Evolutionary conservation across 2,329 filamentous ascomycete genomes (phyloP), one percentile per base, ranked within the genome.

Genomic region (Sarocladium strictum): DNA sequence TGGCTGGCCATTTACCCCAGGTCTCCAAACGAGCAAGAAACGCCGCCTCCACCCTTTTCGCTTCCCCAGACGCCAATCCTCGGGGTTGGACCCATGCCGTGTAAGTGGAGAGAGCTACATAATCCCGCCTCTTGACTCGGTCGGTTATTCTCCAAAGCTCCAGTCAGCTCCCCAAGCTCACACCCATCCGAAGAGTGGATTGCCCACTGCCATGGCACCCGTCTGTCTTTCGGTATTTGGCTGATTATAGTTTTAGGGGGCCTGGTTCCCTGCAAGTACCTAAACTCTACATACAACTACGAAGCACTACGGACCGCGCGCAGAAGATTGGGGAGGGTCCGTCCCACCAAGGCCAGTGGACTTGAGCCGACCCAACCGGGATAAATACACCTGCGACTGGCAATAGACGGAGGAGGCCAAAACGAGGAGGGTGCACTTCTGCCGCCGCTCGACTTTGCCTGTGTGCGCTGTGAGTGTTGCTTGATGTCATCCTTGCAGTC

Each of bases 51-150:
- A 9, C 21, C 40, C 3, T 33, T 7, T 43, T 24, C 40, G n/a
- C 21, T 43, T 43, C 40, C 40, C 40, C 21, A 47, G 43, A 47
- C 10, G 43, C 43, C 43, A 47, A 47, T 27, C 43, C n/a, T 47
- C 23, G 43, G 10, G 21, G 23, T 3, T 3, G 10, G 43, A 3
- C 24, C 24, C 43, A n/a, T 3, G 27, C 23, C 43, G 4, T 11
- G 24, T 47, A 27, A 43, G 43, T 47, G 43, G 43, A 47, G 43
- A 47, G 43, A 27, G 40, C 14, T 21, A 4, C 14, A 11, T 27
- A 15, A 3, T 15, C 43, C 23, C 14, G 23, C 10, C 43, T 5
- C 10, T 17, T 27, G 43, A 27, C 43, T 27, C 43, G 40, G 21
- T 47, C 43, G 43, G 43, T 47, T 47, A 47, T 27, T n/a, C 4